Conservation (phyloP, 352 stramenopile genomes). For the Pythium phragmiticola region DNA sequence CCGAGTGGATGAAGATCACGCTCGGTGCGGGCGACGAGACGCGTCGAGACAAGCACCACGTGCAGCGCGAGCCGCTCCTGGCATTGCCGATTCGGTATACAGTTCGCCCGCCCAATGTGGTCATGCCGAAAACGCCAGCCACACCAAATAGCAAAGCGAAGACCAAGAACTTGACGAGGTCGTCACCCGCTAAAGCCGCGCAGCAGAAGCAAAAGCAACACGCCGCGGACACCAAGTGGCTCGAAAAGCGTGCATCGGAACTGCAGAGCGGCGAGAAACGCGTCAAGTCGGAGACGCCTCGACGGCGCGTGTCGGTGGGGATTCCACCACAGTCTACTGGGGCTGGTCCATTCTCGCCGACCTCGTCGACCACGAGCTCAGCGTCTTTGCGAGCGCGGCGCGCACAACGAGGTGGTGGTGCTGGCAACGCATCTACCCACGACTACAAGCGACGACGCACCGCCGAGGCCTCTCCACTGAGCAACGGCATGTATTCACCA, state of each 20-base stretch:
- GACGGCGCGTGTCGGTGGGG: constrained; percentile 8
- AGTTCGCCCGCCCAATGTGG: constrained; percentile 46
- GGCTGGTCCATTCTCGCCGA: constrained; percentile 18
- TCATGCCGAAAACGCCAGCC: constrained; percentile 7
- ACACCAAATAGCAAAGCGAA: constrained; percentile 10
- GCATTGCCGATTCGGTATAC: constrained; percentile 61
- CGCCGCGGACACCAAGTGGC: constrained; percentile 1
- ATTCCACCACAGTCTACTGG: neutral
- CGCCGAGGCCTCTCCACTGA: neutral
- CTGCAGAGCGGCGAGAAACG: constrained; percentile 14
- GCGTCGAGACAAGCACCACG: constrained; percentile 6
- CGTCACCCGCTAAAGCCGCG: neutral
- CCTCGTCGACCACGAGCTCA: constrained; percentile 14
- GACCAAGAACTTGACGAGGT: neutral
- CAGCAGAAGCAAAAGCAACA: constrained; percentile 6
- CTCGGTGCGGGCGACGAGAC: constrained; percentile 42
- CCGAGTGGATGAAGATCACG: constrained; percentile 83
- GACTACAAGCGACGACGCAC: constrained; percentile 11
- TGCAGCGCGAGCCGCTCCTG: constrained; percentile 36
- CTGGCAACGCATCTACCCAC: neutral
- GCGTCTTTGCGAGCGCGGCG: constrained; percentile 7
- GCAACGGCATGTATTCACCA: constrained; percentile 10
- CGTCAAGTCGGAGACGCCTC: constrained; percentile 12
- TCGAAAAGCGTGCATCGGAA: constrained; percentile 15
- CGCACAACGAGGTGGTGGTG: neutral